Percentiles rank a stretch among this genome's conserved stretches.
Conservation (phyloP, 2,329 filamentous ascomycete genomes). For the Xylaria hypoxylon region DNA sequence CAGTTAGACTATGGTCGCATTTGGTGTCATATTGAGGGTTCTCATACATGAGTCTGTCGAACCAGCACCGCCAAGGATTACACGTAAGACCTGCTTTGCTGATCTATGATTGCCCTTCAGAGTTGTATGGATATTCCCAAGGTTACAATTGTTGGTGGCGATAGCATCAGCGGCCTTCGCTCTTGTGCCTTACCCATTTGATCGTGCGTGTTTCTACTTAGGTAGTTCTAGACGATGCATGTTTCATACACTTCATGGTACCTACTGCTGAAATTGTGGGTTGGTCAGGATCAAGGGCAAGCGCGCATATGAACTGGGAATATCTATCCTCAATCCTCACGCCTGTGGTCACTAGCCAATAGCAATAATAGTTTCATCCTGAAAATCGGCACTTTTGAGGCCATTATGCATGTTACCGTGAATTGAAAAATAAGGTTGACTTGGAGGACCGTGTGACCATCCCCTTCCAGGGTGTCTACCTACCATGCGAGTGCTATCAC, state of each 20-base stretch:
- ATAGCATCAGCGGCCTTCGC: constrained; percentile 4
- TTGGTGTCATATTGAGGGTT: not conserved
- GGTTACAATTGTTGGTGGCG: not conserved
- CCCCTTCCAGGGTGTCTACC: too few relatives aligned
- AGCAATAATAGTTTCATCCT: not conserved
- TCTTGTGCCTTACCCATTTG: not conserved
- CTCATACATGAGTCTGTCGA: not conserved
- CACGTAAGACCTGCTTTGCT: too few relatives aligned
- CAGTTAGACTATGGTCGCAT: not conserved
- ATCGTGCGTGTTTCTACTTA: too few relatives aligned
- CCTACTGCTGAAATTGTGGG: not conserved
- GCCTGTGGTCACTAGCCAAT: not conserved
- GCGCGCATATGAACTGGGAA: not conserved
- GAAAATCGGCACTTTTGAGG: not conserved
- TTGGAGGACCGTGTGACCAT: too few relatives aligned
- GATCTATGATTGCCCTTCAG: too few relatives aligned
- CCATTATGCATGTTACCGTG: not conserved
- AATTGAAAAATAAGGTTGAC: not conserved
- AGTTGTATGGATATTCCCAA: not conserved
- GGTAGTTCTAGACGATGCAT: not conserved
- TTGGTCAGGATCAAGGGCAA: not conserved
- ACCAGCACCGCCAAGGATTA: too few relatives aligned
- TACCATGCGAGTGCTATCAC: too few relatives aligned
- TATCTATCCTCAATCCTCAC: not conserved
- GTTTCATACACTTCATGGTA: not conserved